A percentile compares a stretch with the other conserved stretches of the same genome.
These are phyloP conservation scores for Cryphonectria naterciae DNA, from an alignment of 2,329 filamentous ascomycete genomes.

Conservation along the genomic window DNA sequence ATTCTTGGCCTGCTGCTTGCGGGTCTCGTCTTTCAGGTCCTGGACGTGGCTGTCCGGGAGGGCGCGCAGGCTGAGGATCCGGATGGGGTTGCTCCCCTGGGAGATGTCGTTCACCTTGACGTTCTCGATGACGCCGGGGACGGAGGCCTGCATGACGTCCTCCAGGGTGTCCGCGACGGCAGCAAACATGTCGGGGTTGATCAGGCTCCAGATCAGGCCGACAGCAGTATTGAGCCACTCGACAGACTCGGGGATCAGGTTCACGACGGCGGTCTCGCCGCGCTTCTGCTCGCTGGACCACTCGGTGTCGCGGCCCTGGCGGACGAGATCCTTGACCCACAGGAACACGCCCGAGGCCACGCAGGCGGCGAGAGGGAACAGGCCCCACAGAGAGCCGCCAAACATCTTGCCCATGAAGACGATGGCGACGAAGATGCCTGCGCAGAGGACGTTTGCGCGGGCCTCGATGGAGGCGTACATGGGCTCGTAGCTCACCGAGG, in stretches of 20 bases:
- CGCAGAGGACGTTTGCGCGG: slow-evolving; percentile 71
- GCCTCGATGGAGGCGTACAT: slow-evolving; percentile 80
- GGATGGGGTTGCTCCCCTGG: slow-evolving; percentile 87
- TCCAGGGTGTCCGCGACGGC: slow-evolving; percentile 39
- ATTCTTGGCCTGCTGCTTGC: slow-evolving; percentile 75
- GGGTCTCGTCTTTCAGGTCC: slow-evolving; percentile 80
- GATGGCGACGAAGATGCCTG: slow-evolving; percentile 72
- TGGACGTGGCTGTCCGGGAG: slow-evolving; percentile 81
- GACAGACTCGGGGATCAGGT: slow-evolving; percentile 89
- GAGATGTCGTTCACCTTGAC: slow-evolving; percentile 94
- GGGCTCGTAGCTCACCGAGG: slow-evolving; percentile 85
- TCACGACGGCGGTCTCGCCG: slow-evolving; percentile 83
- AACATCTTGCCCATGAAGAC: slow-evolving; percentile 79
- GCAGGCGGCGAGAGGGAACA: slow-evolving; percentile 74
- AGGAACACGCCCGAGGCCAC: slow-evolving; percentile 80
- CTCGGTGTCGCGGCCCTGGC: slow-evolving; percentile 80
- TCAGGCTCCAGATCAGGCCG: slow-evolving; percentile 82
- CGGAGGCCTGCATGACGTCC: slow-evolving; percentile 95
- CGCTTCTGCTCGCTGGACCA: slow-evolving; percentile 87
- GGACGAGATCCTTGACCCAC: slow-evolving; percentile 86
- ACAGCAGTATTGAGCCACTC: slow-evolving; percentile 95
- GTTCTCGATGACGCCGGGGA: slow-evolving; percentile 89
- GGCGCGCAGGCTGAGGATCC: slow-evolving; percentile 84
- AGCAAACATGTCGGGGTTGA: slow-evolving; percentile 96
- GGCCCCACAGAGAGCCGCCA: slow-evolving; percentile 74